Percentiles rank a stretch among this genome's conserved stretches.
phyloP scores from a whole-genome alignment of 1,139 yeast genomes.

The Geotrichum australiense region DNA sequence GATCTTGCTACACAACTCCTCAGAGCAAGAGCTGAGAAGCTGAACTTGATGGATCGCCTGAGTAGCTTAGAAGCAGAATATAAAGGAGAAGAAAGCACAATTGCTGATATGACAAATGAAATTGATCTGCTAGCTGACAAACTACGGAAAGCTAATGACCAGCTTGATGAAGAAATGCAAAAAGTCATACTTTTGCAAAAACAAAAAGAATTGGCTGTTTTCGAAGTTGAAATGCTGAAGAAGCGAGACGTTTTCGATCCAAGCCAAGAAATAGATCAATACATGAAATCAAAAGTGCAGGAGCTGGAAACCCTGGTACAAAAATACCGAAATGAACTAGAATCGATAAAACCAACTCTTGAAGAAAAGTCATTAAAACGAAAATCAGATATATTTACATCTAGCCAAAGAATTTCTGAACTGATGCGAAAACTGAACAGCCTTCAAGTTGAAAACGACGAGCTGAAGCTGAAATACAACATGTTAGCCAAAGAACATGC shows the following conservation, averaged over 20 bases:
- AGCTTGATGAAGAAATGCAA: slow-evolving; percentile 32
- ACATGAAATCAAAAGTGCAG: slow-evolving; percentile 30
- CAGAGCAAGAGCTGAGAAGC: slow-evolving; percentile 31
- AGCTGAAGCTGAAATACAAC: slow-evolving; percentile 21
- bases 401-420: slow-evolving; percentile 36
- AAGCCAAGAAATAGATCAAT: slow-evolving; percentile 23
- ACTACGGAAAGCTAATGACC: slow-evolving; percentile 34
- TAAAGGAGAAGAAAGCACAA: slow-evolving; percentile 26
- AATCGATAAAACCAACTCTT: slow-evolving; percentile 38
- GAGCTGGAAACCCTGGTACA: slow-evolving; percentile 50
- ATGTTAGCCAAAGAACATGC: slow-evolving; percentile 33
- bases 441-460: slow-evolving; percentile 29
- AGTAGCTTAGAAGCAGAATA: slow-evolving; percentile 33
- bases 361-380: slow-evolving; percentile 28
- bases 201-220: slow-evolving; percentile 48
- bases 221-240: slow-evolving; percentile 46
- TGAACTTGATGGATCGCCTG: slow-evolving; percentile 30
- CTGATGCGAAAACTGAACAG: slow-evolving; percentile 28
- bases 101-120: slow-evolving; percentile 32
- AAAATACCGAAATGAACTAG: slow-evolving; percentile 50
- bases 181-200: slow-evolving; percentile 43
- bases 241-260: slow-evolving; percentile 25
- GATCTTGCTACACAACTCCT: slow-evolving; percentile 32
- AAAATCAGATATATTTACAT: slow-evolving; percentile 20
- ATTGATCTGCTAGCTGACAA: slow-evolving; percentile 34